phyloP scores from a whole-genome alignment of 176 grass and related monocot genomes.

The Cenchrus purpureus region DNA sequence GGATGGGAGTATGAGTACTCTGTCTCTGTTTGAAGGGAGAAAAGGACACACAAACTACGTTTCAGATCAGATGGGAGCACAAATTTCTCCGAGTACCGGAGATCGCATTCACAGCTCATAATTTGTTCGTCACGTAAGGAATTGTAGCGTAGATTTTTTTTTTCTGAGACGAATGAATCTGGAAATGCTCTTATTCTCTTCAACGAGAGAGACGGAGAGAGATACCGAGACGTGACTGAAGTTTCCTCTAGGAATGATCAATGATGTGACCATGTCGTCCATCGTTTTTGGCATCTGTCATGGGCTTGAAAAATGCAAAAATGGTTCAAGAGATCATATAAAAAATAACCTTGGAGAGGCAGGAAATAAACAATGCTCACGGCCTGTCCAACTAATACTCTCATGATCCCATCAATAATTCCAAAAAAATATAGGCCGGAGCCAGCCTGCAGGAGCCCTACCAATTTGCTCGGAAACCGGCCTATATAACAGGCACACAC shows the following conservation, averaged over 20 bases:
- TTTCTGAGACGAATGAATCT: neutral
- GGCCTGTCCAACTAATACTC: conserved; percentile 43
- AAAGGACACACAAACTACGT: neutral
- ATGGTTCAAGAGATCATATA: neutral
- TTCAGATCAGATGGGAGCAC: neutral
- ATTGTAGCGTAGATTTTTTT: neutral
- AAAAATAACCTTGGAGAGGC: neutral
- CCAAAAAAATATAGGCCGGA: conserved; percentile 36
- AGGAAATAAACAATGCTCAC: conserved; percentile 2
- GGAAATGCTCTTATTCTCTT: neutral
- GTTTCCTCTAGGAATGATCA: neutral
- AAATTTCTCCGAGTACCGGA: neutral
- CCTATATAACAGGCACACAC: conserved; percentile 49
- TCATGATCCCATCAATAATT: conserved; percentile 40
- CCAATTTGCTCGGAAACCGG: neutral
- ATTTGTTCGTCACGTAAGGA: neutral
- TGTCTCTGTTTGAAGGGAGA: neutral
- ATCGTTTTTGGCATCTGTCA: conserved; percentile 26
- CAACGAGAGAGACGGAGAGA: neutral
- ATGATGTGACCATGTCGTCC: conserved; percentile 10
- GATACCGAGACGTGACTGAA: neutral
- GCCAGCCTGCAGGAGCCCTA: conserved; percentile 29
- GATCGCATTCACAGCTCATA: neutral
- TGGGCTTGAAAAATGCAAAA: conserved; percentile 1
- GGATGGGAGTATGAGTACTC: neutral